Evolutionary conservation across 1,284 basidiomycete species (phyloP), one percentile per base, ranked within the genome.

Genomic region (Papiliotrema nemorosa): DNA sequence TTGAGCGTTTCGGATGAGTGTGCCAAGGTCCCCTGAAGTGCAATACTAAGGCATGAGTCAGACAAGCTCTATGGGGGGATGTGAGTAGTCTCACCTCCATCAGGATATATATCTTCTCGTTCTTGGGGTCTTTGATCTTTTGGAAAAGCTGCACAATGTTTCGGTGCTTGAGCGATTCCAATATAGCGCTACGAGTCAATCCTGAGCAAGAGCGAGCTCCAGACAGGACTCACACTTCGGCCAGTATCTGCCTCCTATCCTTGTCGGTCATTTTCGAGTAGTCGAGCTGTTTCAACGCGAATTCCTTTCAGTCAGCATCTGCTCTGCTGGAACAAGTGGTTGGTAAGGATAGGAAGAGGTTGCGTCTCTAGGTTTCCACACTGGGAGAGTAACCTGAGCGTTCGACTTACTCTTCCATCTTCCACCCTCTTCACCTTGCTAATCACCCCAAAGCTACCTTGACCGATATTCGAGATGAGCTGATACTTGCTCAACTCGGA

Each of bases 371-470:
- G n/a, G n/a, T n/a, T n/a, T n/a, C n/a, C n/a, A n/a, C n/a, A n/a
- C n/a, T n/a, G n/a, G n/a, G n/a, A n/a, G n/a, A n/a, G n/a, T n/a
- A n/a, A n/a, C n/a, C n/a, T n/a, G n/a, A n/a, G n/a, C n/a, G n/a
- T n/a, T 25, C 27, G 26, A 82, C 86, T 62, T 61, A 92, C 90
- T 71, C 84, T 68, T 43, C 90, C 90, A 74, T 97, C 94, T 6
- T 81, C 76, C 68, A 88, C 87, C 60, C 93, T 78, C 57, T 84
- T 79, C 18, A 97, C 91, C 77, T 94, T 96, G 56, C 90, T 84
- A 62, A 97, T 97, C 59, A 94, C 87, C 2, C 94, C 93, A 78
- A 97, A 98, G 10, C 88, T 90, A n/a, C 93, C 93, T 62, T 92
- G 94, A 6, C 94, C 93, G 49, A 98, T 94, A 55, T 94, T 80